Base-by-base conservation (phyloP, 306 rosid genomes). In the Trichosanthes cucumerina region DNA sequence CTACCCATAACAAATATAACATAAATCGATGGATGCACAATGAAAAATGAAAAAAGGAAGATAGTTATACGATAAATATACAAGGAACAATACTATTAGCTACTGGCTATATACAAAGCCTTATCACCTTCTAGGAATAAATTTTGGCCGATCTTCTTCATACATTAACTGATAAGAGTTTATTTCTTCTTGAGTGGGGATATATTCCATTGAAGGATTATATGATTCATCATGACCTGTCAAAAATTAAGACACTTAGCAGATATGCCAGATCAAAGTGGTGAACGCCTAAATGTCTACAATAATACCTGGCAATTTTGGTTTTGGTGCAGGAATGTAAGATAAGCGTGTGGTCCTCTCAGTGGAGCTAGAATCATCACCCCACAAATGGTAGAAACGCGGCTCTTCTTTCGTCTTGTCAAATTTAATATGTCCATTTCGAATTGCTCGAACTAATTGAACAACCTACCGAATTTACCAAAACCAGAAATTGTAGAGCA, bases 121-220 rank as follows among this genome's bases (percentile, higher is more conserved):
- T 47, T 53, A 76, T 23, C 80, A 95, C 97, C 97, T 89, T 85
- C 77, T 88, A 23, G 99, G 99, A 62, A 92, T 89, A 82, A 91
- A 91, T 71, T 92, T 91, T 26, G 99, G 97, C 44, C 91, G 97
- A 84, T 95, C 99, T 90, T 95, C 97, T 64, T 91, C 96, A 64
- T 63, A 86, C 97, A 90, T 87, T 86, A 91, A 84, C 77, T 95
- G 92, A 85, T 95, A 90, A 52, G 92, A 82, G 84, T 88, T 90
- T 41, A 92, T 82, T 85, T 92, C 99, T 88, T 95, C 99, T 86
- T 95, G 96, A 52, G 93, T 83, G 79, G 99, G 99, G 76, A 95
- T 95, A 84, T 87, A 92, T 81, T 95, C 99, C 76, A 84, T 68
- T 63, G 99, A 91, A 81, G 99, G 99, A 87, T 92, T 95, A 82